A percentile compares a stretch with the other conserved stretches of the same genome.
Conservation (phyloP, 257 asterid species). For the Petrea volubilis region DNA sequence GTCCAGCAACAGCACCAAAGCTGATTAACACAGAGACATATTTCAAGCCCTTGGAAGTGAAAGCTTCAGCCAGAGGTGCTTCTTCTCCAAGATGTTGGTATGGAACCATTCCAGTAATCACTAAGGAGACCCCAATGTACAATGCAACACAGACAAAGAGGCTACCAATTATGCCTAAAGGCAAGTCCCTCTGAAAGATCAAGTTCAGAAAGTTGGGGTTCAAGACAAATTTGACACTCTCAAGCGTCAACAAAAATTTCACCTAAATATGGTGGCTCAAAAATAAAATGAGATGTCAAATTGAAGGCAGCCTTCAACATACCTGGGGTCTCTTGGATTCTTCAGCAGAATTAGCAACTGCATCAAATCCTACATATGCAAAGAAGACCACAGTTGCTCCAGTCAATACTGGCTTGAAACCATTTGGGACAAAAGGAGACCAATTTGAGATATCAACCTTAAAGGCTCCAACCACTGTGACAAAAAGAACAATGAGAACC, state of each 20-base stretch:
- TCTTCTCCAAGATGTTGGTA: slow-evolving; percentile 80
- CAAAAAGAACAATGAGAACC: slow-evolving; percentile 80
- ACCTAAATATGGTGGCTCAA: slow-evolving; percentile 7
- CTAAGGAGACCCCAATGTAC: slow-evolving; percentile 86
- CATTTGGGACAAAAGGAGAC: slow-evolving; percentile 91
- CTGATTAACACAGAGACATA: slow-evolving; percentile 82
- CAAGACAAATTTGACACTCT: not conserved
- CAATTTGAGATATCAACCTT: slow-evolving; percentile 87
- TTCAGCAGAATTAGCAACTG: slow-evolving; percentile 98
- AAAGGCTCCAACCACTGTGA: slow-evolving; percentile 74
- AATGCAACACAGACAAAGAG: slow-evolving; percentile 69
- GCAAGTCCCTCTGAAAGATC: slow-evolving; percentile 80
- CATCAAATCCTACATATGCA: slow-evolving; percentile 97
- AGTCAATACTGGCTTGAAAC: slow-evolving; percentile 64
- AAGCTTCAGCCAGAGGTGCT: slow-evolving; percentile 94
- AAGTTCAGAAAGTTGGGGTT: slow-evolving; percentile 21
- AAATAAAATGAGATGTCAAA: slow-evolving; percentile 9
- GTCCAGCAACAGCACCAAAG: slow-evolving; percentile 97
- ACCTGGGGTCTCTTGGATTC: slow-evolving; percentile 97
- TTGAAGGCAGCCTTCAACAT: slow-evolving; percentile 20
- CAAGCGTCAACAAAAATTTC: not conserved
- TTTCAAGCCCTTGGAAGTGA: slow-evolving; percentile 73
- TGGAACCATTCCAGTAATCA: slow-evolving; percentile 96
- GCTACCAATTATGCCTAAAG: slow-evolving; percentile 92
- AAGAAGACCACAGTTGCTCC: slow-evolving; percentile 97